Percentiles rank a stretch among this genome's conserved stretches.
Evolutionary conservation across 352 stramenopile genomes (phyloP).

Genomic region (Poterioochromonas sp.): DNA sequence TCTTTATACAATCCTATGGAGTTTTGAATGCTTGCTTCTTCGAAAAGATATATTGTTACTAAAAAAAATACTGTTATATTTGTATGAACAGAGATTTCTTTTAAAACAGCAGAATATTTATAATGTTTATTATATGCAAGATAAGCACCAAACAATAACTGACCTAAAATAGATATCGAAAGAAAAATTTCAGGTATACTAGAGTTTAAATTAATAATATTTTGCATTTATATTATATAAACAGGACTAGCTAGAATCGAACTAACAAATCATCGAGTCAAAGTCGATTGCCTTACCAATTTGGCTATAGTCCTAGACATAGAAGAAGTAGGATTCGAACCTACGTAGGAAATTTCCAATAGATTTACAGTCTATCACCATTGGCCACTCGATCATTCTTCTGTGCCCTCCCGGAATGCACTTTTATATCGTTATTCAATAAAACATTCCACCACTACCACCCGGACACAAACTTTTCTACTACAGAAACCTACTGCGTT

Average conservation of each 20-base stretch:
- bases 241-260: slow-evolving; percentile 30
- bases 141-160: slow-evolving; percentile 20
- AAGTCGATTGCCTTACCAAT: slow-evolving; percentile 30
- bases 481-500: slow-evolving; percentile 30
- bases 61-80: slow-evolving; percentile 33
- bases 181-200: slow-evolving; percentile 28
- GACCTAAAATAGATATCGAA: slow-evolving; percentile 30
- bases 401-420: slow-evolving; percentile 25
- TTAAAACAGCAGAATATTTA: slow-evolving; percentile 32
- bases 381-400: slow-evolving; percentile 40
- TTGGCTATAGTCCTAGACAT: slow-evolving; percentile 31
- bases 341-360: slow-evolving; percentile 39
- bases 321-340: slow-evolving; percentile 41
- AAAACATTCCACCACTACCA: slow-evolving; percentile 30
- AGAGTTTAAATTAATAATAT: slow-evolving; percentile 31
- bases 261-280: slow-evolving; percentile 31
- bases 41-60: slow-evolving; percentile 32
- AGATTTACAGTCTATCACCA: slow-evolving; percentile 41
- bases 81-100: slow-evolving; percentile 31
- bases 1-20: slow-evolving; percentile 31
- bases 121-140: slow-evolving; percentile 32
- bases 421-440: slow-evolving; percentile 32
- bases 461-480: slow-evolving; percentile 30
- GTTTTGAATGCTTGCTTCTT: slow-evolving; percentile 31
- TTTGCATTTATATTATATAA: slow-evolving; percentile 33